A percentile compares a stretch with the other conserved stretches of the same genome.
phyloP scores from a whole-genome alignment of 768 basidiomycete genomes.

The Xerocomellus intermedius region DNA sequence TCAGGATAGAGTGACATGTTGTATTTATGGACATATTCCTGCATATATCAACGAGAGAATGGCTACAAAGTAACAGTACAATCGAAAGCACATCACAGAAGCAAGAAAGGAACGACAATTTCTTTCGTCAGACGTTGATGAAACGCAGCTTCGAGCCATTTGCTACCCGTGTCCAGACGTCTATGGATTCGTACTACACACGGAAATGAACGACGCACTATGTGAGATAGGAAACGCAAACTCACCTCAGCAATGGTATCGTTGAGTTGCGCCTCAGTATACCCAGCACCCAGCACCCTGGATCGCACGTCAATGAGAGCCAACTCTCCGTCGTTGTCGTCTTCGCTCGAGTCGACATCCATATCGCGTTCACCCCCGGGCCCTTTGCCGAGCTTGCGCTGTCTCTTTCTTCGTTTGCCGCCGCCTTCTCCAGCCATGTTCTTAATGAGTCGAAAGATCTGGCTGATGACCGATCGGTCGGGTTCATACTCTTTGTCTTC shows the following conservation, averaged over 20 bases:
- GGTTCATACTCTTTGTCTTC: conserved; percentile 64
- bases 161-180: conserved; percentile 79
- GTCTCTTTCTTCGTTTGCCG: conserved; percentile 39
- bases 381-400: conserved; percentile 62
- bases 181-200: conserved; percentile 80
- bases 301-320: conserved; percentile 86
- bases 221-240: conserved; percentile 5
- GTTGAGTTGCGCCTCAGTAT: conserved; percentile 88
- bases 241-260: conserved; percentile 79
- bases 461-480: conserved; percentile 77
- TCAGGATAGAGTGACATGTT: conserved; percentile 16
- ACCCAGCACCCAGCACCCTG: conserved; percentile 81
- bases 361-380: conserved; percentile 69
- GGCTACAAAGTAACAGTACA: conserved; percentile 12
- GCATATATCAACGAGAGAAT: conserved; percentile 15
- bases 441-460: conserved; percentile 90
- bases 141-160: conserved; percentile 81
- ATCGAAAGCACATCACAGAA: conserved; percentile 9
- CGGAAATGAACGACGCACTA: conserved; percentile 1
- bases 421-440: conserved; percentile 62
- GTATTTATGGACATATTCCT: conserved; percentile 24
- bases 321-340: conserved; percentile 68
- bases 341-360: conserved; percentile 67
- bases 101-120: background rate
- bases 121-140: conserved; percentile 32